Evolutionary conservation across 179 eudicot species (phyloP).

Genomic region (Nepenthes alata): DNA sequence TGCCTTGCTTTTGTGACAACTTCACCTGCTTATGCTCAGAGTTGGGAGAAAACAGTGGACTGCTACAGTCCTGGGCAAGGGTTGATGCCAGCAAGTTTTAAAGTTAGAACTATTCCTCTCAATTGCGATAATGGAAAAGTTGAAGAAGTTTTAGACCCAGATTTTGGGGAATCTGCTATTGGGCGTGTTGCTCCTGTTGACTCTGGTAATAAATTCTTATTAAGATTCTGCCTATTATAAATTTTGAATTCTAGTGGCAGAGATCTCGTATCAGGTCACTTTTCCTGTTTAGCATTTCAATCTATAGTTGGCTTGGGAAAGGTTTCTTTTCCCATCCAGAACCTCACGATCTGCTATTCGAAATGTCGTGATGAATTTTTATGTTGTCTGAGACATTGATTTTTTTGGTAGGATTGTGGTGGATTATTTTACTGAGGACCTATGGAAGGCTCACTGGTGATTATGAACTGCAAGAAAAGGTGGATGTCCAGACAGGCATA

Average conservation of each 20-base stretch:
- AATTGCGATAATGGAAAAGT: conserved; percentile 41
- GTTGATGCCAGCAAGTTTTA: conserved; percentile 96
- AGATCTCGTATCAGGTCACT: too few species aligned
- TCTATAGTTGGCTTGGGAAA: too few species aligned
- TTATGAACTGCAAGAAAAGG: conserved; percentile 76
- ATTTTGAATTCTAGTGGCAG: too few species aligned
- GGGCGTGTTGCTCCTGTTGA: conserved; percentile 99
- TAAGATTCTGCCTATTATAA: neutral
- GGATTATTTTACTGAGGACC: conserved; percentile 83
- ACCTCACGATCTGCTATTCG: neutral
- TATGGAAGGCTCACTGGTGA: conserved; percentile 91
- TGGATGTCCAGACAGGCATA: conserved; percentile 85
- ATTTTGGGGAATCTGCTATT: conserved; percentile 94
- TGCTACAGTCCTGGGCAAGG: conserved; percentile 91
- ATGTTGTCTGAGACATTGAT: conserved; percentile 5
- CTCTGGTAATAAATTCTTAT: conserved; percentile 41
- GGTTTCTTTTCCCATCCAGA: too few species aligned
- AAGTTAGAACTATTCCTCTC: conserved; percentile 70
- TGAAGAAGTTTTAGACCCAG: conserved; percentile 94
- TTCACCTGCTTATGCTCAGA: conserved; percentile 13
- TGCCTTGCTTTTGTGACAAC: neutral
- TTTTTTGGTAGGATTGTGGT: conserved; percentile 64
- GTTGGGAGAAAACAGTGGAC: conserved; percentile 38
- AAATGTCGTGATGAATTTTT: neutral
- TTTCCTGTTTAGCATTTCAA: too few species aligned